phyloP scores from a whole-genome alignment of 2,329 filamentous ascomycete species.

The Claviceps sorghi region DNA sequence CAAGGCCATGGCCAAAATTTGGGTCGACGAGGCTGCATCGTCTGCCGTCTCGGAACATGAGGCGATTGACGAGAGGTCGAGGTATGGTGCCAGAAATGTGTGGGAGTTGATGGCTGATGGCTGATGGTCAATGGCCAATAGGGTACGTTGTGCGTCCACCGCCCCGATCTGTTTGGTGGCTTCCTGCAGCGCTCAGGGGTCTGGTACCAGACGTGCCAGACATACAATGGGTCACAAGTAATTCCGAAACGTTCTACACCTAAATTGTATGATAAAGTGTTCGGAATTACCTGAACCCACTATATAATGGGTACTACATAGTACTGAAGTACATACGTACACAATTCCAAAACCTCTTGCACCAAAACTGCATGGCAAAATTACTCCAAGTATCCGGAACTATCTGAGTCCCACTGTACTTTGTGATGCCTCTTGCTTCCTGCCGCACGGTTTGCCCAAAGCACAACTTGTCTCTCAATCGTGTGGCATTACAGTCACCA shows the following conservation, averaged over 20 bases:
- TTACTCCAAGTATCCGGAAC: too few species aligned
- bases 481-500: not conserved
- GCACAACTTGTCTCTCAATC: not conserved
- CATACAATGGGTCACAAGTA: not conserved
- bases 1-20: slow-evolving; percentile 45
- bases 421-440: not conserved
- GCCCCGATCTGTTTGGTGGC: not conserved
- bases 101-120: not conserved
- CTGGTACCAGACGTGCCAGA: not conserved
- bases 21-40: slow-evolving; percentile 18
- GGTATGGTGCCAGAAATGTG: not conserved
- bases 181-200: not conserved
- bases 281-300: too few species aligned
- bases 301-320: not conserved
- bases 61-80: not conserved
- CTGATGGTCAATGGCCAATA: not conserved
- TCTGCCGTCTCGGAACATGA: slow-evolving; percentile 7
- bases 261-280: too few species aligned
- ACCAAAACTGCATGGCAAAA: too few species aligned
- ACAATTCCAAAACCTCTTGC: too few species aligned
- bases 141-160: not conserved
- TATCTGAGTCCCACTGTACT: not conserved
- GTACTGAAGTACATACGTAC: not conserved
- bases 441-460: not conserved
- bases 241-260: too few species aligned